phyloP scores from a whole-genome alignment of 2,329 filamentous ascomycete species.

The Penicillium hordei region DNA sequence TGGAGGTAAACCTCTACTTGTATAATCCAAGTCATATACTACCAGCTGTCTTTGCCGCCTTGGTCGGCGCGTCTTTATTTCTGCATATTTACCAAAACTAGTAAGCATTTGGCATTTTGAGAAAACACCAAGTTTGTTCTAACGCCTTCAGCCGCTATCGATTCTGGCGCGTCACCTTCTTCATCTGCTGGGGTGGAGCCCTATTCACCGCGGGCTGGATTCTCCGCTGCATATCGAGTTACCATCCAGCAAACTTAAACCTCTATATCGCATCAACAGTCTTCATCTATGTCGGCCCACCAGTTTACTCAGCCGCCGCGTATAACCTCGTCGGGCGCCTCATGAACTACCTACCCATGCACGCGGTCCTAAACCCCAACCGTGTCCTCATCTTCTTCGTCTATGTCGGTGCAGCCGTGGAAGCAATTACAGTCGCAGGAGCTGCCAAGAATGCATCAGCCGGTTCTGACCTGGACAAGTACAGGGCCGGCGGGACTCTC shows the following conservation, averaged over 20 bases:
- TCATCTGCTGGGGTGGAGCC: slow-evolving; percentile 36
- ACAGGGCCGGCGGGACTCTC: slow-evolving; percentile 28
- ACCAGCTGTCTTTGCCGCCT: slow-evolving; percentile 34
- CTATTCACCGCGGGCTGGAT: slow-evolving; percentile 43
- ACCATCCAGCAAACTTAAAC: slow-evolving; percentile 27
- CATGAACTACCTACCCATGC: slow-evolving; percentile 42
- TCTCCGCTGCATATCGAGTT: slow-evolving; percentile 32
- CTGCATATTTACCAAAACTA: slow-evolving; percentile 37
- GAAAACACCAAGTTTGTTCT: background rate
- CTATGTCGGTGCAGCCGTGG: slow-evolving; percentile 37
- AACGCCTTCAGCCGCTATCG: slow-evolving; percentile 25
- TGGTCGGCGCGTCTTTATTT: slow-evolving; percentile 33
- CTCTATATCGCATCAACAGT: slow-evolving; percentile 39
- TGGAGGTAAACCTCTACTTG: slow-evolving; percentile 19
- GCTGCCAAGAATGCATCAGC: slow-evolving; percentile 27
- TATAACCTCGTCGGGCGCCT: slow-evolving; percentile 41
- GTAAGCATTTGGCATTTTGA: slow-evolving; percentile 17
- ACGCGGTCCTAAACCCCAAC: slow-evolving; percentile 38
- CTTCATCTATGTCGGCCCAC: slow-evolving; percentile 37
- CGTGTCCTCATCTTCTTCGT: slow-evolving; percentile 39
- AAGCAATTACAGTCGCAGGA: slow-evolving; percentile 35
- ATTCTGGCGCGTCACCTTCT: slow-evolving; percentile 40
- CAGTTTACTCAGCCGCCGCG: slow-evolving; percentile 40
- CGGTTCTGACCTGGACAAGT: slow-evolving; percentile 14
- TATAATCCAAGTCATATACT: slow-evolving; percentile 37